A percentile compares a stretch with the other conserved stretches of the same genome.
phyloP scores from a whole-genome alignment of 805 yeast species.

The Sugiyamaella lignohabitans region DNA sequence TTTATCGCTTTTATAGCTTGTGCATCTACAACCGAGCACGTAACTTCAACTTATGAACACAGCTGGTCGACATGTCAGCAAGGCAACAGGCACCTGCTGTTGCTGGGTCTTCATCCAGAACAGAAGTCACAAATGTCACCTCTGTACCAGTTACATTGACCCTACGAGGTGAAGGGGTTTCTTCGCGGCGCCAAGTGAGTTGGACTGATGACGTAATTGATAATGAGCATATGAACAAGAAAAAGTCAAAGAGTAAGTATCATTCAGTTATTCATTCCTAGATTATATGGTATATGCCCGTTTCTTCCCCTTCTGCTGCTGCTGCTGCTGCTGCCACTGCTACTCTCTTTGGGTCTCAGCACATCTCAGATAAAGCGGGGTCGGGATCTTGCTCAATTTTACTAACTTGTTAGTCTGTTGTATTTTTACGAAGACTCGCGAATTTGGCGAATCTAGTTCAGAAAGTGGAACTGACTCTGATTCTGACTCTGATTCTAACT shows the following conservation, averaged over 20 bases:
- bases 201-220: constrained; percentile 88
- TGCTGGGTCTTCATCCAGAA: neutral
- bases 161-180: neutral
- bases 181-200: constrained; percentile 48
- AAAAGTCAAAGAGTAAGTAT: constrained; percentile 61
- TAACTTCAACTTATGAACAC: too few species aligned
- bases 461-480: constrained; percentile 28
- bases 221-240: constrained; percentile 81
- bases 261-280: too few species aligned
- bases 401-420: constrained; percentile 47
- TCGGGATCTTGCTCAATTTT: neutral
- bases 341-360: too few species aligned
- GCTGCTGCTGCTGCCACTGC: too few species aligned
- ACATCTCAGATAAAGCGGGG: too few species aligned
- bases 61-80: neutral
- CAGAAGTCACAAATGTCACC: neutral
- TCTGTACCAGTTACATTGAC: neutral
- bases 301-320: too few species aligned
- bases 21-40: too few species aligned
- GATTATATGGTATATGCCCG: too few species aligned
- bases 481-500: constrained; percentile 24
- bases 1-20: too few species aligned
- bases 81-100: neutral
- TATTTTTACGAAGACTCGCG: constrained; percentile 40
- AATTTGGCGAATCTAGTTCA: constrained; percentile 34